phyloP scores from a whole-genome alignment of 371 early-diverging fungal species.

The Apophysomyces trapeziformis region DNA sequence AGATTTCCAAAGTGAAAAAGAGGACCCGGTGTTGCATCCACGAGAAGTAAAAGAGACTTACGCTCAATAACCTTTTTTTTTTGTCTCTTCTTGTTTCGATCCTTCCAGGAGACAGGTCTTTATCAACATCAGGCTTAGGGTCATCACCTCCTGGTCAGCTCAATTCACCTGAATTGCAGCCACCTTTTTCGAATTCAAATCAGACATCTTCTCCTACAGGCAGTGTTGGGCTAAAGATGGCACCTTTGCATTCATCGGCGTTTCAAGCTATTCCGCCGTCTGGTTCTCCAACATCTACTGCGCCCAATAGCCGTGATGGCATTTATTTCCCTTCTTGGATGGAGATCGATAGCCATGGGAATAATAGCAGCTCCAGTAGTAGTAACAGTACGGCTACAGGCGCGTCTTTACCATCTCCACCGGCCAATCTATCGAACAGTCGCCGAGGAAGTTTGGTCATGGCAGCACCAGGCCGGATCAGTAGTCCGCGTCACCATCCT shows the following conservation, averaged over 20 bases:
- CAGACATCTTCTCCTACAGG: not conserved
- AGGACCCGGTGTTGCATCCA: too few species aligned
- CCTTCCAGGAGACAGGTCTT: not conserved
- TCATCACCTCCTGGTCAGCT: constrained; percentile 5
- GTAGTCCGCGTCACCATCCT: constrained; percentile 1
- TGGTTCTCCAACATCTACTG: not conserved
- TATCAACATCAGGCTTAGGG: not conserved
- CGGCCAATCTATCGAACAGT: constrained; percentile 3
- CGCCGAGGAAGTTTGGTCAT: not conserved
- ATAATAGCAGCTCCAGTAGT: not conserved
- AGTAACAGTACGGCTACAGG: not conserved
- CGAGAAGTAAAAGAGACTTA: not conserved
- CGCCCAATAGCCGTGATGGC: not conserved
- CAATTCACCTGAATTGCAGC: constrained; percentile 4
- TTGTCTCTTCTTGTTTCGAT: too few species aligned
- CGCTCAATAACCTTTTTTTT: too few species aligned
- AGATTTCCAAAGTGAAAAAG: too few species aligned
- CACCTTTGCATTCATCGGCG: constrained; percentile 7
- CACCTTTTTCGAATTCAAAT: not conserved
- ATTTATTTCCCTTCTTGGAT: not conserved
- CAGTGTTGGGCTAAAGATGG: constrained; percentile 1
- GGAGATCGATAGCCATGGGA: not conserved
- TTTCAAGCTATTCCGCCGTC: constrained; percentile 5
- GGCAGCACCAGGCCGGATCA: not conserved
- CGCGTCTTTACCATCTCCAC: not conserved